Base-by-base conservation (phyloP, 495 filamentous ascomycete genomes). In the Aspergillus cristatus region DNA sequence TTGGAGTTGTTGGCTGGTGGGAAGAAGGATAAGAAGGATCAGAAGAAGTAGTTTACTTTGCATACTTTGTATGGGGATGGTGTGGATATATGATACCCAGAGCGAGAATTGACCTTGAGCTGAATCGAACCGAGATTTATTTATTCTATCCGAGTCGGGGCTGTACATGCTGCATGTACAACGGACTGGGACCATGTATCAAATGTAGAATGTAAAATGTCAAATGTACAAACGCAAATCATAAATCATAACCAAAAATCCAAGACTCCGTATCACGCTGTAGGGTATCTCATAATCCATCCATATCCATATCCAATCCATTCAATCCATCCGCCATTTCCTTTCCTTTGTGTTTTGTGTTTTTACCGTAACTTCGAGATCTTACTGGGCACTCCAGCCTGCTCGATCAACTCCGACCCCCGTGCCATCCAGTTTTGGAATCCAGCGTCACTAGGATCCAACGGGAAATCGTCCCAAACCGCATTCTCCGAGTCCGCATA, bases 1-100 rank as follows among this genome's bases (percentile, higher is more conserved):
- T 47, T 86, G 45, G 82, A 87, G 55, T 28, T 86, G 56, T 51
- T 86, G 42, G 62, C 67, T 41, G 78, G 75, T 3, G 78, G 74
- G 8, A 82, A 81, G 71, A 80, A 76, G 62, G 68, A 74, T 34
- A 60, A 53, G 46, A 55, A 50, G 34, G 52, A 43, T 39, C 56
- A 45, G 43, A 51, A 54, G 40, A 42, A 44, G 35, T 40, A 24
- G 8, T 24, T 24, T 8, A 24, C 4, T 24, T 4, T 24, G 8
- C 8, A 24, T 24, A 24, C 20, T n/a, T 24, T 24, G 20, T 24
- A 8, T 24, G 4, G 20, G 20, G 20, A 8, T 24, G 20, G 8
- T 24, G 8, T 24, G 8, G 20, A 4, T 4, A 4, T 4, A 24
- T 24, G 20, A 24, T 24, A 24, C 20, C 20, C 20, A 8, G 20